Evolutionary conservation across 164 flowering plant genomes (phyloP).

Genomic region (Liquidambar formosana): DNA sequence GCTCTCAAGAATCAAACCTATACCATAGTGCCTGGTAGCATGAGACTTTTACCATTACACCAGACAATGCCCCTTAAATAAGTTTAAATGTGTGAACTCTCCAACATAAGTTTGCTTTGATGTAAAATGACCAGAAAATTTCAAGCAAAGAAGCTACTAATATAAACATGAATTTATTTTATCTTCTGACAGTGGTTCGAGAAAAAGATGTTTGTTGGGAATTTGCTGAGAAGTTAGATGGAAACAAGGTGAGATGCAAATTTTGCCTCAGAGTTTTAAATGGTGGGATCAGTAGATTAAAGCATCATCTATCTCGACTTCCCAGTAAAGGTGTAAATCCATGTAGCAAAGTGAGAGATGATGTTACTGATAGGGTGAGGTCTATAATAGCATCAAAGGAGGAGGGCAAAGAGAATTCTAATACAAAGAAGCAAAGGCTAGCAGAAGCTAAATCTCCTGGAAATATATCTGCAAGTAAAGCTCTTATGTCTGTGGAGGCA

Average conservation of each 20-base stretch:
- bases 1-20: too few species aligned
- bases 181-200: slow-evolving; percentile 70
- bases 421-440: slow-evolving; percentile 48
- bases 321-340: slow-evolving; percentile 96
- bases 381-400: slow-evolving; percentile 67
- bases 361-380: slow-evolving; percentile 76
- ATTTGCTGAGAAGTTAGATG: slow-evolving; percentile 88
- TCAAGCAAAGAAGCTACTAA: neutral
- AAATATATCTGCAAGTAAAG: slow-evolving; percentile 34
- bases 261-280: slow-evolving; percentile 74
- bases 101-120: neutral
- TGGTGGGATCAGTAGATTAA: slow-evolving; percentile 94
- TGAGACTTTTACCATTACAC: too few species aligned
- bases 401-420: slow-evolving; percentile 57
- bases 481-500: slow-evolving; percentile 37
- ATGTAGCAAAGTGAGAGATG: slow-evolving; percentile 90
- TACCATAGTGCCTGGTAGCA: too few species aligned
- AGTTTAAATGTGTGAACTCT: too few species aligned
- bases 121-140: neutral
- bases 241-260: slow-evolving; percentile 87
- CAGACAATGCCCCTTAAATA: too few species aligned
- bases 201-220: slow-evolving; percentile 97
- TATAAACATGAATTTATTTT: neutral
- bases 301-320: slow-evolving; percentile 87
- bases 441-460: slow-evolving; percentile 47